A percentile compares a stretch with the other conserved stretches of the same genome.
These are phyloP conservation scores for Chlorociboria aeruginascens DNA, from an alignment of 495 filamentous ascomycete genomes.

Conservation along the genomic window DNA sequence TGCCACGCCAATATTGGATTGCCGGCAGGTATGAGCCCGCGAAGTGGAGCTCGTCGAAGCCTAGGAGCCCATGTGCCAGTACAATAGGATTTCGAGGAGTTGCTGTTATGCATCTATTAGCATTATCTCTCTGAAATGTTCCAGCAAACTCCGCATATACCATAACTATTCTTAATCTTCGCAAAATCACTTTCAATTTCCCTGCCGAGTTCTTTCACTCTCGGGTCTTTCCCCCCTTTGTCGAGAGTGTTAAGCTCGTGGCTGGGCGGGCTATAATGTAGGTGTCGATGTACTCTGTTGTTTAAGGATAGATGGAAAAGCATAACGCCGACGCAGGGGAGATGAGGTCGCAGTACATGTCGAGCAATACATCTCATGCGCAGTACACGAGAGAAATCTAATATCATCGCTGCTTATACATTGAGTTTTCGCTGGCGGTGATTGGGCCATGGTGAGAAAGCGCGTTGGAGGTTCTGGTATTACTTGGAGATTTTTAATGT, in stretches of 20 bases:
- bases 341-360: background rate
- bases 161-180: slow-evolving; percentile 53
- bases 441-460: slow-evolving; percentile 10
- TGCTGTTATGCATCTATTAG: slow-evolving; percentile 22
- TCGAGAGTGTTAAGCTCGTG: slow-evolving; percentile 13
- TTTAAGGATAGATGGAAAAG: background rate
- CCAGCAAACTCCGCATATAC: slow-evolving; percentile 26
- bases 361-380: slow-evolving; percentile 14
- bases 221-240: slow-evolving; percentile 37
- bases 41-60: slow-evolving; percentile 74
- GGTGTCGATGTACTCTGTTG: no score
- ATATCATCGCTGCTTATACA: slow-evolving; percentile 14
- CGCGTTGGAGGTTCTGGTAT: slow-evolving; percentile 2
- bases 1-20: slow-evolving; percentile 87
- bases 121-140: background rate
- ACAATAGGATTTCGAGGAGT: slow-evolving; percentile 62
- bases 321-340: background rate
- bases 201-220: slow-evolving; percentile 48
- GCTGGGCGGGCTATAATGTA: background rate
- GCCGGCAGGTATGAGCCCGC: slow-evolving; percentile 59
- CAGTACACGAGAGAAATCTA: slow-evolving; percentile 13
- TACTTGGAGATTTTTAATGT: background rate
- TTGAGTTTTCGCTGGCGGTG: slow-evolving; percentile 9
- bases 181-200: slow-evolving; percentile 74
- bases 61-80: slow-evolving; percentile 82